phyloP scores from a whole-genome alignment of 257 asterid genomes.

The Buddleja alternifolia region DNA sequence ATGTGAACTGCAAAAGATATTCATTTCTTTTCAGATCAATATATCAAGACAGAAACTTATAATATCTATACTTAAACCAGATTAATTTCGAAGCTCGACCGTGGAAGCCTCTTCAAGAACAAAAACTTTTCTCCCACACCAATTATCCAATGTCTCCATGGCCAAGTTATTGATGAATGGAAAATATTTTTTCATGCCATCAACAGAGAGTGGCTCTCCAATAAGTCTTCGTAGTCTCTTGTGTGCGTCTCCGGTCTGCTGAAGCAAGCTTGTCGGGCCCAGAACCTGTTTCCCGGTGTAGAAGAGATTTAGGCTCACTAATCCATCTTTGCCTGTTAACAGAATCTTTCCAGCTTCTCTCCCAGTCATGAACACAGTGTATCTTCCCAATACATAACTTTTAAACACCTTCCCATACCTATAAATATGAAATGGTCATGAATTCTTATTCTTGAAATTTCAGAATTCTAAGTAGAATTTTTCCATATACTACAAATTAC shows the following conservation, averaged over 20 bases:
- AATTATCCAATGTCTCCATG: constrained; percentile 65
- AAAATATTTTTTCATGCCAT: constrained; percentile 68
- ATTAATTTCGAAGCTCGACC: constrained; percentile 44
- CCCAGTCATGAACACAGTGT: constrained; percentile 78
- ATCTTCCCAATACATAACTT: constrained; percentile 76
- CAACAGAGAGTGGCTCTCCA: constrained; percentile 77
- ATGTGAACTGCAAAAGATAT: constrained; percentile 61
- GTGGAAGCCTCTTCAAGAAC: constrained; percentile 86
- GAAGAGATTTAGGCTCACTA: constrained; percentile 78
- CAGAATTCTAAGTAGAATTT: too few species aligned
- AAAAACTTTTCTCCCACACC: constrained; percentile 54
- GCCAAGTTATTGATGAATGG: constrained; percentile 73
- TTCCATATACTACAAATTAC: too few species aligned
- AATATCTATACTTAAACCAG: not conserved
- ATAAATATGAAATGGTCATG: too few species aligned
- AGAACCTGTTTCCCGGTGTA: constrained; percentile 87
- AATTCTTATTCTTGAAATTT: not conserved
- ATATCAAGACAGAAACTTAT: not conserved
- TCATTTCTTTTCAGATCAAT: not conserved
- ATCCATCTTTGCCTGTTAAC: constrained; percentile 84
- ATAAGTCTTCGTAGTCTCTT: constrained; percentile 69
- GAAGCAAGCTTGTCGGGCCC: constrained; percentile 83
- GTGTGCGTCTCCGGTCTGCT: constrained; percentile 81
- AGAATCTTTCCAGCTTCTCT: constrained; percentile 77
- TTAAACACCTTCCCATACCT: constrained; percentile 95